Evolutionary conservation across 192 early-diverging fungal genomes (phyloP), one percentile per base, ranked within the genome.

Genomic region (Pilaira anomala): DNA sequence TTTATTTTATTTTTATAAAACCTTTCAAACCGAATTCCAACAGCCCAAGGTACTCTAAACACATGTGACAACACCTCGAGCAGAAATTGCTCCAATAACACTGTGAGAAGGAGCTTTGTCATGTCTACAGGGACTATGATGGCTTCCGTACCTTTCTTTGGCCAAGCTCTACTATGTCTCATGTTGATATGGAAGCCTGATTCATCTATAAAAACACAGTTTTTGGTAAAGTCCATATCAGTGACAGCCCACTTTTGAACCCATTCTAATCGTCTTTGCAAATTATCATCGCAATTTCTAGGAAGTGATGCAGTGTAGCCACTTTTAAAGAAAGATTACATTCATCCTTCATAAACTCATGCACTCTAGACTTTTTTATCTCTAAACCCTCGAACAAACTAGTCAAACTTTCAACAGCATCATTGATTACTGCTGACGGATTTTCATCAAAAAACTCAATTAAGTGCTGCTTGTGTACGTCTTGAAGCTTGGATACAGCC

Each of bases 331-430:
- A 36, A 8, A 18, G 30, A 56, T 56, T 56, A 56, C 54, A 56
- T 22, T 56, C 19, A 40, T 56, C 54, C 12, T 40, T 56, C 54
- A 56, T 56, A 21, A 56, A 56, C 36, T 56, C 18, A 41, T 56
- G 54, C 2, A 56, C 54, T 41, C 54, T 56, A 33, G 39, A 22
- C 30, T 56, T 56, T 18, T 56, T 56, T 22, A 56, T 56, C 0
- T n/a, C 9, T 6, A 56, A 16, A 3, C 39, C 54, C 3, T n/a
- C 54, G 19, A 56, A 56, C 0, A 18, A 19, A 2, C 6, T 19
- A 16, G 50, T 52, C 3, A 56, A 6, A 7, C n/a, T 28, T n/a
- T 56, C 14, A 13, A 56, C 12, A 2, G 54, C 54, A 41, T 54
- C 30, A 11, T 28, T 1, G 6, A 36, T 54, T 2, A 21, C 11